Evolutionary conservation across 1,284 basidiomycete genomes (phyloP).

Genomic region (Hypsizygus ulmarius): DNA sequence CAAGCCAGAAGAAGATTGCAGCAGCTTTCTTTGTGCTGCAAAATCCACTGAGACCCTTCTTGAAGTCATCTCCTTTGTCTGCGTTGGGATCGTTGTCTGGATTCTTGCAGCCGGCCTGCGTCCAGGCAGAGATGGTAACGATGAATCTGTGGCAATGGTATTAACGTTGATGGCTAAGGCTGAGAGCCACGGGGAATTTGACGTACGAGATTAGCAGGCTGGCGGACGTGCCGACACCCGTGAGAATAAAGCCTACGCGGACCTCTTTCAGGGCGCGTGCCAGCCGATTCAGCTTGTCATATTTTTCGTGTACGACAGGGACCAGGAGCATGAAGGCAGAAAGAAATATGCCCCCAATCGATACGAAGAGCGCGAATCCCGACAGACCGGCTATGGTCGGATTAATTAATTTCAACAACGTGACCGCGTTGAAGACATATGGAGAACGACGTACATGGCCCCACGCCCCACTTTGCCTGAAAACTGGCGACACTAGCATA

Average conservation of each 20-base stretch:
- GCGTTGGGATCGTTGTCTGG: conserved; percentile 69
- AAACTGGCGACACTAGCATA: conserved; percentile 84
- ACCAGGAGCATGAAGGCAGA: conserved; percentile 70
- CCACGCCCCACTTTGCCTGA: conserved; percentile 78
- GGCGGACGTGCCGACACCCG: conserved; percentile 60
- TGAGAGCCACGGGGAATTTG: conserved; percentile 1
- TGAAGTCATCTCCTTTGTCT: conserved; percentile 65
- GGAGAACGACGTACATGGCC: conserved; percentile 66
- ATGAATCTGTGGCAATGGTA: conserved; percentile 51
- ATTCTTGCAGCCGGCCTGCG: conserved; percentile 83
- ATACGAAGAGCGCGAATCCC: conserved; percentile 81
- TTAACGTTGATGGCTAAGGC: neutral
- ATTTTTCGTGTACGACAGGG: conserved; percentile 84
- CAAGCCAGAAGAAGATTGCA: conserved; percentile 85
- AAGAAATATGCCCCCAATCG: conserved; percentile 67
- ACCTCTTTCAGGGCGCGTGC: conserved; percentile 79
- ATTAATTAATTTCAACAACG: conserved; percentile 10
- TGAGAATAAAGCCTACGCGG: conserved; percentile 79
- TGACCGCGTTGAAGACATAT: conserved; percentile 2
- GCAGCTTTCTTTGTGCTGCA: conserved; percentile 89
- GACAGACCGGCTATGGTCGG: conserved; percentile 68
- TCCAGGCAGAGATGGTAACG: conserved; percentile 73
- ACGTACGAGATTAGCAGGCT: conserved; percentile 73
- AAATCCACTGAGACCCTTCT: conserved; percentile 69
- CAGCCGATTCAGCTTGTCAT: conserved; percentile 71